Conservation (phyloP, 352 stramenopile genomes). For the Phytophthora litchii region DNA sequence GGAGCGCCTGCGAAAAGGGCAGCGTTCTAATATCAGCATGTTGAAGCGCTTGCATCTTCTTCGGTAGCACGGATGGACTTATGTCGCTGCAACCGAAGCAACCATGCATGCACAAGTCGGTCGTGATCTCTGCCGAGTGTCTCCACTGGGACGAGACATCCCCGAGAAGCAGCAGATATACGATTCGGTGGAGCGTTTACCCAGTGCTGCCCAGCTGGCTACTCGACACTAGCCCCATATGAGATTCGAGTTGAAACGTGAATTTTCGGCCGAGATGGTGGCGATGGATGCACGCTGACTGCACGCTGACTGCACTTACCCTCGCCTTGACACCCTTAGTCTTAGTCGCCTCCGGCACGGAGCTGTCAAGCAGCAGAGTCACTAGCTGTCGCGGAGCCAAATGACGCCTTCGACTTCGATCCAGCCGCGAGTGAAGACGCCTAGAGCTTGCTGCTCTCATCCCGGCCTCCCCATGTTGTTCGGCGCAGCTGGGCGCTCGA, state of each 20-base stretch:
- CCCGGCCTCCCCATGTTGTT: constrained; percentile 21
- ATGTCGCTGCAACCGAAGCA: constrained; percentile 14
- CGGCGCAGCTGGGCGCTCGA: constrained; percentile 23
- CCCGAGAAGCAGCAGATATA: constrained; percentile 26
- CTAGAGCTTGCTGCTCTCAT: constrained; percentile 4
- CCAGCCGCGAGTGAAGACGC: not conserved
- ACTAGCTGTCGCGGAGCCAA: constrained; percentile 5
- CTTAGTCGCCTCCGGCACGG: too few relatives aligned
- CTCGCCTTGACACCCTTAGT: too few relatives aligned
- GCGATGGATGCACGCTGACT: constrained; percentile 11
- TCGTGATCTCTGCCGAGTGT: constrained; percentile 22
- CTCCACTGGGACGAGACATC: constrained; percentile 8
- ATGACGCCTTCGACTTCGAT: not conserved
- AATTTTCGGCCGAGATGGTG: constrained; percentile 26
- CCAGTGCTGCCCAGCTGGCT: constrained; percentile 20
- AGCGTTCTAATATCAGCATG: constrained; percentile 22
- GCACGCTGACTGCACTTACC: not conserved
- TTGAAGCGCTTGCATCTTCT: constrained; percentile 21
- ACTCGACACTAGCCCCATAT: constrained; percentile 18
- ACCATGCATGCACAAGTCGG: constrained; percentile 2
- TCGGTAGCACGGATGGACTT: constrained; percentile 15
- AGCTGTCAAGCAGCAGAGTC: not conserved
- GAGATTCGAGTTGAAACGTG: constrained; percentile 20
- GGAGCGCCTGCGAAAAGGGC: constrained; percentile 9
- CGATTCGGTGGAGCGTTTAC: constrained; percentile 11